Evolutionary conservation across 1,284 basidiomycete species (phyloP), one percentile per base, ranked within the genome.

Genomic region (Moniliella sp.): DNA sequence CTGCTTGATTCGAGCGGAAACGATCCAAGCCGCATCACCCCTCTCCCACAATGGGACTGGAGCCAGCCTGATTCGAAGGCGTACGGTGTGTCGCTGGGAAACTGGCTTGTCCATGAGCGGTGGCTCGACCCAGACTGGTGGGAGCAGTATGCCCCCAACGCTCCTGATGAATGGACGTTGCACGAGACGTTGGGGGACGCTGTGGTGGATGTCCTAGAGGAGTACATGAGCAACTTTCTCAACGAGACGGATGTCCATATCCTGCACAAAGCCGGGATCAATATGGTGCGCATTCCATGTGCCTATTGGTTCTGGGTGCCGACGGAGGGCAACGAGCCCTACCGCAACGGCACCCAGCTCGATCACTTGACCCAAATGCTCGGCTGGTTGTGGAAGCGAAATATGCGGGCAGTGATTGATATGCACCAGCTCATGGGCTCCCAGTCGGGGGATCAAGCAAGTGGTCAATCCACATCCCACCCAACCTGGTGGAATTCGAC

Each of bases 71-170:
- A 42, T 42, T 31, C 39, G 40, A 7, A 57, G 34, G 54, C 48
- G n/a, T 46, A 40, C 28, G 57, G 57, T 19, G 48, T 46, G 31
- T 51, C 46, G 28, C 40, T 59, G 5, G 57, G 57, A 15, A 52
- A 46, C 27, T 57, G 50, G 50, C 45, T 61, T 30, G 35, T 61
- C 5, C 39, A 59, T 17, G 53, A 59, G 37, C 47, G 58, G 29
- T 65, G 64, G 64, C 57, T 63, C 48, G 35, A 54, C 27, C 62
- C 63, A 33, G 59, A 62, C 35, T 63, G 61, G 61, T 58, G 64
- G 40, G 51, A 51, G 25, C 18, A 45, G 16, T 36, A 44, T 21
- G 61, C 48, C 14, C 57, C 60, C 15, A 5, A 40, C 14, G n/a
- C n/a, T n/a, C 50, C 50, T 43, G 64, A 65, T 38, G 64, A 65